Conservation (phyloP, 139 green algal genomes). For the Volvox reticuliferus region DNA sequence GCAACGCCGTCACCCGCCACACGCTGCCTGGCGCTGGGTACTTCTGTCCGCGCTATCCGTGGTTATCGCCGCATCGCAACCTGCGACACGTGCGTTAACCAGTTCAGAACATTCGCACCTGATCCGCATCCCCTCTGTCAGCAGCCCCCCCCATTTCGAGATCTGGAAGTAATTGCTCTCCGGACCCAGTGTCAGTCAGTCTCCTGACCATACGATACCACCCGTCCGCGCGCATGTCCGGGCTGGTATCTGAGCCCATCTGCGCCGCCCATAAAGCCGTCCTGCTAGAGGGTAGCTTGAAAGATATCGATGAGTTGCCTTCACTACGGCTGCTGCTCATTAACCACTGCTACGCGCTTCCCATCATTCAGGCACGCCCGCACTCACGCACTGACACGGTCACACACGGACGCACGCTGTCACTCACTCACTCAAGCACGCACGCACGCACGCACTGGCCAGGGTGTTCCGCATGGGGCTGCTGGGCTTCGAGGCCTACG, state of each 20-base stretch:
- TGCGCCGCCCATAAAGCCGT: background rate
- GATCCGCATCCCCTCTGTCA: too few species aligned
- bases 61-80: too few species aligned
- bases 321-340: background rate
- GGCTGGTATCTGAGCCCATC: too few species aligned
- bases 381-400: background rate
- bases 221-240: too few species aligned
- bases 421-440: background rate
- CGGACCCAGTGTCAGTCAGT: too few species aligned
- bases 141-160: too few species aligned
- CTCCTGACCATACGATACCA: too few species aligned
- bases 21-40: background rate
- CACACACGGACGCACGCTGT: background rate
- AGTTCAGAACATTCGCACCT: too few species aligned
- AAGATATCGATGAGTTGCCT: background rate
- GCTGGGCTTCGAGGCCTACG: slow-evolving; percentile 1
- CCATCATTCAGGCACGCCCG: background rate
- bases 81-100: too few species aligned
- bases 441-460: background rate
- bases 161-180: too few species aligned
- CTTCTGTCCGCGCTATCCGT: background rate
- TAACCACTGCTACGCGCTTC: background rate
- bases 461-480: slow-evolving; percentile 3
- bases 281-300: too few species aligned
- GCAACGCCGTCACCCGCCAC: background rate